A percentile compares a stretch with the other conserved stretches of the same genome.
Evolutionary conservation across 179 eudicot genomes (phyloP).

Genomic region (Spergularia azorica): DNA sequence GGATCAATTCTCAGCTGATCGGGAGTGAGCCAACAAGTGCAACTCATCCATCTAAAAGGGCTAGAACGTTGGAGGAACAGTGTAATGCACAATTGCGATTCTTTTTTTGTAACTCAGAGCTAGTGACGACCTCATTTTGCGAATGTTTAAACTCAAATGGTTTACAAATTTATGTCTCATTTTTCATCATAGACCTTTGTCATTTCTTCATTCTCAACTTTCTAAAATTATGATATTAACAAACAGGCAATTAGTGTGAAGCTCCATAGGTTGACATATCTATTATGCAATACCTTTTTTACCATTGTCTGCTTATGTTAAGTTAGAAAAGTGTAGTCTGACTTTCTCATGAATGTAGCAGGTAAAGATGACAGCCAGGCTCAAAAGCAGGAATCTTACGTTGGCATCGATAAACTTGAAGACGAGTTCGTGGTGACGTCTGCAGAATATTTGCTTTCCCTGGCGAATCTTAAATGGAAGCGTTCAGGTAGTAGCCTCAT

Average conservation of each 20-base stretch:
- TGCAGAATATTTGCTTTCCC: slow-evolving; percentile 76
- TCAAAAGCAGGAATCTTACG: slow-evolving; percentile 44
- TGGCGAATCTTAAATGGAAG: slow-evolving; percentile 70
- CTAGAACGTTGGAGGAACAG: slow-evolving; percentile 58
- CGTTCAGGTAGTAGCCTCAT: slow-evolving; percentile 49
- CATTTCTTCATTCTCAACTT: neutral
- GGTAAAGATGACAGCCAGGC: slow-evolving; percentile 40
- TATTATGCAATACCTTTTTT: neutral
- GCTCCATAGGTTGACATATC: neutral
- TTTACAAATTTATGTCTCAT: neutral
- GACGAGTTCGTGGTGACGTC: slow-evolving; percentile 85
- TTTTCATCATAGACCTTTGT: neutral
- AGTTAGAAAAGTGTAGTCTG: neutral
- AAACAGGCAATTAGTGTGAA: neutral
- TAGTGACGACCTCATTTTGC: neutral
- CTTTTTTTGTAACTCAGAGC: neutral
- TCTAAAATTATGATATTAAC: neutral
- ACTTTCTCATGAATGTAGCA: slow-evolving; percentile 40
- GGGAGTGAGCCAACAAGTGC: slow-evolving; percentile 46
- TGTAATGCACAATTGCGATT: slow-evolving; percentile 46
- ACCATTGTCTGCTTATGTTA: neutral
- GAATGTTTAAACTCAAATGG: neutral
- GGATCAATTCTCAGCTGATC: slow-evolving; percentile 66
- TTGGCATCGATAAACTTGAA: slow-evolving; percentile 81
- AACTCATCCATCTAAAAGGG: slow-evolving; percentile 73